These are phyloP conservation scores for Pseudozyma pruni DNA, from an alignment of 1,284 basidiomycete species.

Conservation along the genomic window DNA sequence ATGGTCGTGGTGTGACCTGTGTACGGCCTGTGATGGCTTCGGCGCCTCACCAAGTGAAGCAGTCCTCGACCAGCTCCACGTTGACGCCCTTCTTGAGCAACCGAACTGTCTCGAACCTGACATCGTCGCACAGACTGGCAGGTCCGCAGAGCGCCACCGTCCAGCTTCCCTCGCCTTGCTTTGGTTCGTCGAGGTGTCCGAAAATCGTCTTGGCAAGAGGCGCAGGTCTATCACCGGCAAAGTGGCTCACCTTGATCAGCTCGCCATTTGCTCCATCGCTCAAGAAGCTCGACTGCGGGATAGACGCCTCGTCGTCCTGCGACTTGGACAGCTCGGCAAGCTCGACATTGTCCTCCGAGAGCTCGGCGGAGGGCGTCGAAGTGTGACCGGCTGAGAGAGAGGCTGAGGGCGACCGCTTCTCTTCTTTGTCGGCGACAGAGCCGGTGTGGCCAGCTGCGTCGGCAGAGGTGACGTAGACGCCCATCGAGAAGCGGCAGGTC, in stretches of 20 bases:
- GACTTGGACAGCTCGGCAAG: neutral
- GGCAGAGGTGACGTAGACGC: constrained; percentile 31
- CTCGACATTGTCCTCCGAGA: neutral
- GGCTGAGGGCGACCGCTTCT: neutral
- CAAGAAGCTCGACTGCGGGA: neutral
- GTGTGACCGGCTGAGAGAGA: constrained; percentile 2
- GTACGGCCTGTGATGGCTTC: too few relatives aligned
- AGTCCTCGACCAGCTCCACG: constrained; percentile 30
- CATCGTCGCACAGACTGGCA: constrained; percentile 33
- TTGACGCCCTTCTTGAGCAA: constrained; percentile 25
- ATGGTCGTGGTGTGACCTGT: too few relatives aligned
- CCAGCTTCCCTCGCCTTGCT: constrained; percentile 3
- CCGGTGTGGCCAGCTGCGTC: neutral
- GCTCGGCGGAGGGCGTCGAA: constrained; percentile 5
- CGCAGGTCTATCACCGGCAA: constrained; percentile 10
- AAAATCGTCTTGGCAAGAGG: constrained; percentile 11
- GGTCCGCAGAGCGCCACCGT: constrained; percentile 30
- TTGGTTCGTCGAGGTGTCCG: constrained; percentile 12
- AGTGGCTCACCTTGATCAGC: neutral
- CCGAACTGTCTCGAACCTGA: constrained; percentile 21
- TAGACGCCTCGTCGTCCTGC: neutral
- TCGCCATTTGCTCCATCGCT: constrained; percentile 4
- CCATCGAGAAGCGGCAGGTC: constrained; percentile 13
- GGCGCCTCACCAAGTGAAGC: constrained; percentile 29
- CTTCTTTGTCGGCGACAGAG: neutral